Conservation (phyloP, 208 protist genomes). For the Acanthamoeba triangularis region DNA sequence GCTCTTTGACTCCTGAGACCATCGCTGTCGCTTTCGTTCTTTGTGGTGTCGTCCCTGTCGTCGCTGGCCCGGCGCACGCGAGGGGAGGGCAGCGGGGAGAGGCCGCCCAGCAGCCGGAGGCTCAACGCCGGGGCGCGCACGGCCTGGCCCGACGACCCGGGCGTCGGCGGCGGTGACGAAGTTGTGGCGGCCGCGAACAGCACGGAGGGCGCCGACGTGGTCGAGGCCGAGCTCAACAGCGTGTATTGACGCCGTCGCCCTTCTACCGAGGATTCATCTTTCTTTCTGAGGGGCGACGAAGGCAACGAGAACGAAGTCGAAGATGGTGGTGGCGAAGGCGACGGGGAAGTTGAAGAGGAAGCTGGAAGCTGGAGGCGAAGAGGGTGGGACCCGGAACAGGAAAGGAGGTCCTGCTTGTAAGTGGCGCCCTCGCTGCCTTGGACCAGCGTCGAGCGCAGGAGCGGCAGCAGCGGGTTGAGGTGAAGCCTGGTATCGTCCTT, state of each 20-base stretch:
- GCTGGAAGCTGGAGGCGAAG: neutral
- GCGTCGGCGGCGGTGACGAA: neutral
- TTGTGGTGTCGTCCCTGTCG: neutral
- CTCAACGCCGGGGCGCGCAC: neutral
- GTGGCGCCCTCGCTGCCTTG: neutral
- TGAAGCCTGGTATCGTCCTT: neutral
- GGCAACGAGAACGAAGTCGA: neutral
- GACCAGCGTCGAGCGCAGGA: neutral
- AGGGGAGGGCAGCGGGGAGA: neutral
- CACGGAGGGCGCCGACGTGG: neutral
- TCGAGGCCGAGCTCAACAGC: neutral
- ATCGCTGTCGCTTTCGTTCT: conserved; percentile 12
- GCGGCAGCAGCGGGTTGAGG: conserved; percentile 23
- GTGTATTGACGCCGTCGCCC: neutral
- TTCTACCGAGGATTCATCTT: neutral
- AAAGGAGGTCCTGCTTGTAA: conserved; percentile 42
- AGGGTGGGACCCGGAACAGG: neutral
- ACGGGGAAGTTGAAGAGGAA: neutral
- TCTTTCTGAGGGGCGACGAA: neutral
- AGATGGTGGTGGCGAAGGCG: neutral
- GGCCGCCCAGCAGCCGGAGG: neutral
- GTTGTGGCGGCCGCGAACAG: neutral
- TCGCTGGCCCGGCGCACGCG: neutral
- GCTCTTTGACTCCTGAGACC: neutral
- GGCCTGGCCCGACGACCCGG: neutral